Percentiles rank a stretch among this genome's conserved stretches.
Evolutionary conservation across 225 moss, liverwort and hornwort species (phyloP).

Genomic region (Bryum argenteum): DNA sequence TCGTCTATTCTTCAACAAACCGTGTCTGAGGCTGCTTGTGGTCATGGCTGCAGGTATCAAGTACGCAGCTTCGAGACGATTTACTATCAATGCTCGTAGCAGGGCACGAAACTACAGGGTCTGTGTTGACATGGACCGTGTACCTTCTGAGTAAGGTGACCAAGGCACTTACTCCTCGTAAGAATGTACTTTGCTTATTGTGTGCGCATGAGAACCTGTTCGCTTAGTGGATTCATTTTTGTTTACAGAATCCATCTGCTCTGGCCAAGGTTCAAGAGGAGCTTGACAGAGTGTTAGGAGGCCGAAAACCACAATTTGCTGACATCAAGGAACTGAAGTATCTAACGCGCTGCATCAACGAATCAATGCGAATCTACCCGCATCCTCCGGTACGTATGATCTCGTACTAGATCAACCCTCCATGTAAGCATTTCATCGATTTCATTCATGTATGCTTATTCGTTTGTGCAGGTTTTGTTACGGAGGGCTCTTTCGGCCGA

Average conservation of each 20-base stretch:
- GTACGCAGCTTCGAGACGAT: slow-evolving; percentile 93
- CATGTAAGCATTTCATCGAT: too few relatives aligned
- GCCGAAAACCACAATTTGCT: slow-evolving; percentile 72
- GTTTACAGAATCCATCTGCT: slow-evolving; percentile 73
- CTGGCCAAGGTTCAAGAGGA: slow-evolving; percentile 86
- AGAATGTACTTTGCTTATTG: neutral
- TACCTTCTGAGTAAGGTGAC: slow-evolving; percentile 90
- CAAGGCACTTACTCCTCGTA: too few relatives aligned
- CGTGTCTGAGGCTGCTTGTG: slow-evolving; percentile 22
- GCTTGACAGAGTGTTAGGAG: slow-evolving; percentile 78
- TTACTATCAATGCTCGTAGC: slow-evolving; percentile 99
- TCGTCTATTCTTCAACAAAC: neutral
- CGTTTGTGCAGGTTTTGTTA: slow-evolving; percentile 66
- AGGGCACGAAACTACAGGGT: slow-evolving; percentile 98
- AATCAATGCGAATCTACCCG: slow-evolving; percentile 98
- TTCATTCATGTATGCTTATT: too few relatives aligned
- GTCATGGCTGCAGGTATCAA: slow-evolving; percentile 70
- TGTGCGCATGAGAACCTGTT: neutral
- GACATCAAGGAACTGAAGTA: slow-evolving; percentile 93
- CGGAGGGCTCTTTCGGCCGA: slow-evolving; percentile 80
- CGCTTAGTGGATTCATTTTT: slow-evolving; percentile 10
- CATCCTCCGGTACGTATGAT: slow-evolving; percentile 79
- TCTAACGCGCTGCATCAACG: slow-evolving; percentile 93
- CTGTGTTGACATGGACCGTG: slow-evolving; percentile 97
- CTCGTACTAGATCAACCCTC: too few relatives aligned